phyloP scores from a whole-genome alignment of 441 rosid genomes.

The Gossypium davidsonii region DNA sequence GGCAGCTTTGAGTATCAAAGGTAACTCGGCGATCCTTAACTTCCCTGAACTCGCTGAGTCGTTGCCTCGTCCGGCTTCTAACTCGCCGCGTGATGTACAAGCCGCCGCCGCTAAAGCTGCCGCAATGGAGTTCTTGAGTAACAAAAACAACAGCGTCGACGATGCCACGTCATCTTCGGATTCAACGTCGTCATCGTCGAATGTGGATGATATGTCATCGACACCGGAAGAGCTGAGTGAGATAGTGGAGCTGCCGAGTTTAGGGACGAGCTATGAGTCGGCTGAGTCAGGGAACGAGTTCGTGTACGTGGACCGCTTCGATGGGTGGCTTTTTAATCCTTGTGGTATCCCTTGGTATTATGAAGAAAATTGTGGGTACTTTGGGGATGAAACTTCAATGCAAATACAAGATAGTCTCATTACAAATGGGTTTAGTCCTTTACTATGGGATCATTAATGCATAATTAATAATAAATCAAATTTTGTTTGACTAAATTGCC shows the following conservation, averaged over 20 bases:
- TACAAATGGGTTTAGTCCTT: conserved; percentile 23
- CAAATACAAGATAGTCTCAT: conserved; percentile 27
- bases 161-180: conserved; percentile 10
- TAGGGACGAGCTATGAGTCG: conserved; percentile 43
- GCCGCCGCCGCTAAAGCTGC: conserved; percentile 23
- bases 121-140: conserved; percentile 7
- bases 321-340: conserved; percentile 30
- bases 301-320: conserved; percentile 40
- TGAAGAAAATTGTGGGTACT: conserved; percentile 22
- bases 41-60: conserved; percentile 16
- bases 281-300: conserved; percentile 44
- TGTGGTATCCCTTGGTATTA: conserved; percentile 36
- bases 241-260: conserved; percentile 51
- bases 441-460: conserved; percentile 28
- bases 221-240: conserved; percentile 48
- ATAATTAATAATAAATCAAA: background rate
- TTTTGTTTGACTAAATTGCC: background rate
- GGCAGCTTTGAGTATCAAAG: conserved; percentile 17
- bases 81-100: conserved; percentile 18
- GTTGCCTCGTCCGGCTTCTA: conserved; percentile 14
- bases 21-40: conserved; percentile 18
- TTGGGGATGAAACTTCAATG: conserved; percentile 28
- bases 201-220: conserved; percentile 25
- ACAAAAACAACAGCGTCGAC: background rate
- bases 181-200: conserved; percentile 18